Evolutionary conservation across 2,329 filamentous ascomycete species (phyloP).

Genomic region (Fusarium drepaniforme): DNA sequence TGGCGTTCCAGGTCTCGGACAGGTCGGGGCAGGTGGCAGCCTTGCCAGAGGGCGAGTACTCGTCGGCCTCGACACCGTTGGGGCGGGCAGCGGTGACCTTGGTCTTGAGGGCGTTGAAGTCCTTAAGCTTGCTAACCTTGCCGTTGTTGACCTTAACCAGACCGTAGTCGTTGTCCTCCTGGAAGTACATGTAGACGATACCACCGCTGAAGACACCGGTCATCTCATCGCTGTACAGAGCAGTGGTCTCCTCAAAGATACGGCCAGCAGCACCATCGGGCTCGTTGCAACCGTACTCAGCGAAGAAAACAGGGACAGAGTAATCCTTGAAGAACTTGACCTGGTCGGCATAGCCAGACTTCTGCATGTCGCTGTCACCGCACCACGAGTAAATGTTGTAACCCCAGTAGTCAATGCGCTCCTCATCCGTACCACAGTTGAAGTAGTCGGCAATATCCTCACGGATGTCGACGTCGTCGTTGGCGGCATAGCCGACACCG

Average conservation of each 20-base stretch:
- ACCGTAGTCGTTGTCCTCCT: constrained; percentile 91
- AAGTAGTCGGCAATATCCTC: constrained; percentile 90
- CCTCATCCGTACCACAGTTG: constrained; percentile 79
- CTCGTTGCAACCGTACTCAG: constrained; percentile 96
- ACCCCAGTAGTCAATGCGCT: constrained; percentile 95
- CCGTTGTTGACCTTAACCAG: constrained; percentile 73
- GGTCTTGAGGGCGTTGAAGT: constrained; percentile 80
- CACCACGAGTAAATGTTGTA: constrained; percentile 99
- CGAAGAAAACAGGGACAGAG: constrained; percentile 96
- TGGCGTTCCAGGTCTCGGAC: constrained; percentile 72
- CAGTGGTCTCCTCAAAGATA: constrained; percentile 85
- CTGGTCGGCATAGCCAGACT: constrained; percentile 85
- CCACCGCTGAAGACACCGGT: constrained; percentile 90
- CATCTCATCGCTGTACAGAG: constrained; percentile 87
- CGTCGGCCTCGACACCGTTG: constrained; percentile 71
- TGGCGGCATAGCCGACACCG: constrained; percentile 95
- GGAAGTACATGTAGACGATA: constrained; percentile 99
- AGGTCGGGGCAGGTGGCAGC: constrained; percentile 78
- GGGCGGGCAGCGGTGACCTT: constrained; percentile 78
- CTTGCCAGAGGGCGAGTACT: constrained; percentile 82
- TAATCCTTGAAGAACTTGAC: constrained; percentile 90
- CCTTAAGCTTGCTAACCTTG: constrained; percentile 74
- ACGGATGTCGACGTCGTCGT: constrained; percentile 89
- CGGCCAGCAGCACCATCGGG: constrained; percentile 71
- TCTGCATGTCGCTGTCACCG: constrained; percentile 80